These are phyloP conservation scores for Pseudotsuga menziesii DNA, from an alignment of 75 land plant species.

Conservation along the genomic window DNA sequence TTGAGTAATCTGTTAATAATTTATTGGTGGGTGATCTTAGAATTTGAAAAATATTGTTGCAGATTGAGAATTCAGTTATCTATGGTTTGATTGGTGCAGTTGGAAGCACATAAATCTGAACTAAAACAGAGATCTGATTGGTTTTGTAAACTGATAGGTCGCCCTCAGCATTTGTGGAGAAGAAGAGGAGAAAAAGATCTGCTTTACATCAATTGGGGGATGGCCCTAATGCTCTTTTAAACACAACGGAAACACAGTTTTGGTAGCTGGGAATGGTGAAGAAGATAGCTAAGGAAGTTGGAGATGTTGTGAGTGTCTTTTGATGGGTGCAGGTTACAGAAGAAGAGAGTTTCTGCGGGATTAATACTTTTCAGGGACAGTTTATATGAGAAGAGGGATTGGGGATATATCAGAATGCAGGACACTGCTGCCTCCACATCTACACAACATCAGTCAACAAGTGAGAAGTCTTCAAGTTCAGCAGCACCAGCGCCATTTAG, in stretches of 20 bases:
- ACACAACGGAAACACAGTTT: too few relatives aligned
- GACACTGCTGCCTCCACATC: conserved; percentile 4
- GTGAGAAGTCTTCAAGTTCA: conserved; percentile 11
- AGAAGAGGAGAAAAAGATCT: too few relatives aligned
- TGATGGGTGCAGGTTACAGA: neutral
- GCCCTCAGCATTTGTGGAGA: neutral
- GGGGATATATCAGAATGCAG: conserved; percentile 2
- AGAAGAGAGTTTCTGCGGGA: neutral
- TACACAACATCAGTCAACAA: conserved; percentile 4
- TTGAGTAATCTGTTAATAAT: conserved; percentile 25
- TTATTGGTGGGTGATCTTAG: too few relatives aligned
- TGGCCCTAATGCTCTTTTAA: neutral
- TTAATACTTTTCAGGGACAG: too few relatives aligned
- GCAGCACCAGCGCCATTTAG: neutral
- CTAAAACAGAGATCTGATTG: too few relatives aligned
- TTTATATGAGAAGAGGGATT: neutral
- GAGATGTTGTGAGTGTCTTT: neutral
- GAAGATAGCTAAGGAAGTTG: too few relatives aligned
- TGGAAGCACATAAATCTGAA: conserved; percentile 52
- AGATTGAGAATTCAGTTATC: too few relatives aligned
- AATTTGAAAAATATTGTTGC: too few relatives aligned
- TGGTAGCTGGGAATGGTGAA: neutral
- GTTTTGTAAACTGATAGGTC: too few relatives aligned
- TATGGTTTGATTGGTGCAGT: conserved; percentile 22
- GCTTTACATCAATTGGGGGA: neutral